Evolutionary conservation across 805 yeast species (phyloP).

Genomic region (Candida fluviatilis): DNA sequence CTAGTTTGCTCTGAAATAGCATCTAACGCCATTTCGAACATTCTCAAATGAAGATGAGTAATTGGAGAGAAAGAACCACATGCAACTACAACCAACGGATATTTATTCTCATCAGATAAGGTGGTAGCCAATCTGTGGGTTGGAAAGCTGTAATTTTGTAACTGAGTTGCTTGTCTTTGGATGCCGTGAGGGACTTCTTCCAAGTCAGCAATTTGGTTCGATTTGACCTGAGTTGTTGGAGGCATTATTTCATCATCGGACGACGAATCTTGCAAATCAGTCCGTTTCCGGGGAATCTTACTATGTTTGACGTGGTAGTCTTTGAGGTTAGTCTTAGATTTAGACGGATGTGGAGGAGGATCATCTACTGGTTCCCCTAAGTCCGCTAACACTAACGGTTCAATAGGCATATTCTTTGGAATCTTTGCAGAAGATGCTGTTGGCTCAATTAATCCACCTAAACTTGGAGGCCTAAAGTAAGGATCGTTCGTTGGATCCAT

Average conservation of each 20-base stretch:
- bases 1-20: conserved; percentile 86
- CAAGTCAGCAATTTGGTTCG: conserved; percentile 79
- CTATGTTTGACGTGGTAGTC: conserved; percentile 16
- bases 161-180: conserved; percentile 73
- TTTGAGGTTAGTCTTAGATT: conserved; percentile 8
- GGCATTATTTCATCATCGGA: conserved; percentile 44
- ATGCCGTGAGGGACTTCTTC: conserved; percentile 97
- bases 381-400: conserved; percentile 75
- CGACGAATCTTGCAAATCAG: conserved; percentile 44
- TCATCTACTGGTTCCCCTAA: conserved; percentile 68
- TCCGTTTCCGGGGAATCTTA: conserved; percentile 52
- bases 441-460: conserved; percentile 57
- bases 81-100: conserved; percentile 91
- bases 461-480: conserved; percentile 80
- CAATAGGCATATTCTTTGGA: conserved; percentile 74
- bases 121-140: conserved; percentile 74
- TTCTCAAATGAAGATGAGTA: conserved; percentile 88
- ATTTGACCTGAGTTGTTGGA: conserved; percentile 43
- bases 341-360: conserved; percentile 53
- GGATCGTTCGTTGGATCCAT: conserved; percentile 97
- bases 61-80: conserved; percentile 97
- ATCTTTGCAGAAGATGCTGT: conserved; percentile 64
- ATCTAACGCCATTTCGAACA: conserved; percentile 99
- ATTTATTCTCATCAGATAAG: conserved; percentile 68
- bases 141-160: conserved; percentile 77